phyloP scores from a whole-genome alignment of 2,329 filamentous ascomycete genomes.

The Rhexocercosporidium sp. region DNA sequence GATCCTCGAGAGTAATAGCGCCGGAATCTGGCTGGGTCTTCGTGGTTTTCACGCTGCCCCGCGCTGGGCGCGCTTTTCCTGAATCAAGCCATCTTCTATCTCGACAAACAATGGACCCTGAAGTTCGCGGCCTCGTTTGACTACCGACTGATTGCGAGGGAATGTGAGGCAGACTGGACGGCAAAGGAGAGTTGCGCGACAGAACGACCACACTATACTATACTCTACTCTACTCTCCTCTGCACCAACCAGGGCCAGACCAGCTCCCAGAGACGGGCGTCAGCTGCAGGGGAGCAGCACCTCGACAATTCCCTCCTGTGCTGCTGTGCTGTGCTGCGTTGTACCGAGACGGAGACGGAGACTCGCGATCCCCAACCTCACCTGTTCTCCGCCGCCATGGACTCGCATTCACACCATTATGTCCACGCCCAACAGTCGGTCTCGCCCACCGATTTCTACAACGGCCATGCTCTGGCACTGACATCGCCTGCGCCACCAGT shows the following conservation, averaged over 20 bases:
- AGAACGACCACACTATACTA: neutral
- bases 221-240: neutral
- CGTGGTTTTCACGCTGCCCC: conserved; percentile 5
- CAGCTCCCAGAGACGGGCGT: neutral
- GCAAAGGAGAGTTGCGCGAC: conserved; percentile 16
- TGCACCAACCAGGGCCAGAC: neutral
- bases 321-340: neutral
- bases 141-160: conserved; percentile 2
- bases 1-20: conserved; percentile 12
- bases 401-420: conserved; percentile 18
- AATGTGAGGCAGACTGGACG: conserved; percentile 5
- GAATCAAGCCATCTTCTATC: neutral
- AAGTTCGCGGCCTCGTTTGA: neutral
- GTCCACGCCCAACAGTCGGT: conserved; percentile 32
- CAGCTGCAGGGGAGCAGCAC: neutral
- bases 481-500: conserved; percentile 21
- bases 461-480: conserved; percentile 36
- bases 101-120: conserved; percentile 5
- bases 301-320: neutral
- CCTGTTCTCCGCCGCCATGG: conserved; percentile 6
- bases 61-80: conserved; percentile 1
- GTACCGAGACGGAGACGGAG: neutral
- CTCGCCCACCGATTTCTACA: conserved; percentile 38
- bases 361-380: conserved; percentile 14
- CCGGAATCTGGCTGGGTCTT: neutral